Percentiles rank a stretch among this genome's conserved stretches.
These are phyloP conservation scores for Xanthoceras sorbifolium DNA, from an alignment of 345 rosid genomes.

Conservation along the genomic window DNA sequence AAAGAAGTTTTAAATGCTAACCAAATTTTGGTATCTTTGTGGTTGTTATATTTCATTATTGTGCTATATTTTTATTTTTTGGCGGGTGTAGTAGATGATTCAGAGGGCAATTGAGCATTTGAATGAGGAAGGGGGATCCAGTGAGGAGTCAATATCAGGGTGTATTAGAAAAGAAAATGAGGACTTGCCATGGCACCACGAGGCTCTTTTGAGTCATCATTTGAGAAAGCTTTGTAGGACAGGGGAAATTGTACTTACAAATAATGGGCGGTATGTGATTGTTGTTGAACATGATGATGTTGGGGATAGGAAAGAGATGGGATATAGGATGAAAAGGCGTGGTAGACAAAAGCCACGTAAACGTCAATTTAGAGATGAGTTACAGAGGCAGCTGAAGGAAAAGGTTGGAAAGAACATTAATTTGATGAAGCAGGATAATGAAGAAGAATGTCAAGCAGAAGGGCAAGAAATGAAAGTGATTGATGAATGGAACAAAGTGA, in stretches of 20 bases:
- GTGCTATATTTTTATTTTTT: neutral
- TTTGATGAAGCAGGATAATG: neutral
- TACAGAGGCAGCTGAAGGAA: neutral
- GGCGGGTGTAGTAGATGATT: conserved; percentile 32
- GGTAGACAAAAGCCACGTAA: neutral
- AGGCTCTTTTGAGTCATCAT: conserved; percentile 39
- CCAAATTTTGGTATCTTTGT: neutral
- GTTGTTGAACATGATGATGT: neutral
- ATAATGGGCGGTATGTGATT: conserved; percentile 15
- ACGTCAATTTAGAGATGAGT: neutral
- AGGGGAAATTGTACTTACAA: conserved; percentile 8
- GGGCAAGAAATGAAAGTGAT: neutral
- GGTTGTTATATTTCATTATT: neutral
- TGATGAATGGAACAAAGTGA: neutral
- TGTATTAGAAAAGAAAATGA: conserved; percentile 26
- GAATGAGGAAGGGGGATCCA: conserved; percentile 32
- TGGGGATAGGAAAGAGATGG: neutral
- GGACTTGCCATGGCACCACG: conserved; percentile 37
- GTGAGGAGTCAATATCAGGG: conserved; percentile 24
- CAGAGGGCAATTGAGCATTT: conserved; percentile 25
- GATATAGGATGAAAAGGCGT: neutral
- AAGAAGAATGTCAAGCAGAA: neutral
- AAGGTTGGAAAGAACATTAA: neutral
- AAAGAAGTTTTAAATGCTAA: neutral
- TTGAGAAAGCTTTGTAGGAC: conserved; percentile 32